phyloP scores from a whole-genome alignment of 768 basidiomycete genomes.

The Chlorophyllum brunneum region DNA sequence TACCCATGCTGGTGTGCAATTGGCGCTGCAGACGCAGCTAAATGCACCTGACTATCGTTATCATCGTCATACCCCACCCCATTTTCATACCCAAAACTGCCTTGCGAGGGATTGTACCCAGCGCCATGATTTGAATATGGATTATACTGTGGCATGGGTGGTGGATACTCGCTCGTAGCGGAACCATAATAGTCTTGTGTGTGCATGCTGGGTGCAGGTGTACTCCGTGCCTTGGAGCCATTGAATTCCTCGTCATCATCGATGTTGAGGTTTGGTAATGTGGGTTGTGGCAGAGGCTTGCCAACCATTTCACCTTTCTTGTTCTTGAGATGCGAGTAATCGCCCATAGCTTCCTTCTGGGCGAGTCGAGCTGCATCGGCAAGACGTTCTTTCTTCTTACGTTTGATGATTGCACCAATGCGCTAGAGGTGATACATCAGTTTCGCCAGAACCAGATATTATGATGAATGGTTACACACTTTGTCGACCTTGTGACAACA shows the following conservation, averaged over 20 bases:
- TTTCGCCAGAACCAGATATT: neutral
- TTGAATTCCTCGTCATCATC: slow-evolving; percentile 72
- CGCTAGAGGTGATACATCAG: slow-evolving; percentile 45
- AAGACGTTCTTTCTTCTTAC: slow-evolving; percentile 82
- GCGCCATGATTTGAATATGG: slow-evolving; percentile 58
- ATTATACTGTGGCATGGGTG: slow-evolving; percentile 77
- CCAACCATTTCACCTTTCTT: slow-evolving; percentile 83
- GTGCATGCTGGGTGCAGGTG: slow-evolving; percentile 49
- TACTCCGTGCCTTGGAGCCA: slow-evolving; percentile 49
- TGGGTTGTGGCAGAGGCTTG: slow-evolving; percentile 88
- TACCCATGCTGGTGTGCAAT: slow-evolving; percentile 28
- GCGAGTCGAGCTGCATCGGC: slow-evolving; percentile 78
- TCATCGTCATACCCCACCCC: slow-evolving; percentile 54
- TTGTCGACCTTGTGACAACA: slow-evolving; percentile 99
- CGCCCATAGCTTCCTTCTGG: slow-evolving; percentile 88
- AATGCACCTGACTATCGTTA: slow-evolving; percentile 58
- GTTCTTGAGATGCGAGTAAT: slow-evolving; percentile 88
- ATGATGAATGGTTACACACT: slow-evolving; percentile 36
- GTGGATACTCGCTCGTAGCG: slow-evolving; percentile 46
- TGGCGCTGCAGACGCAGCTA: slow-evolving; percentile 56
- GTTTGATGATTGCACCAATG: slow-evolving; percentile 90
- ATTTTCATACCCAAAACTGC: slow-evolving; percentile 53
- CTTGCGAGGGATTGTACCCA: slow-evolving; percentile 57
- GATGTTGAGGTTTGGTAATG: slow-evolving; percentile 86
- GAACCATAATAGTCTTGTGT: slow-evolving; percentile 53